Evolutionary conservation across 2,329 filamentous ascomycete genomes (phyloP).

Genomic region (Dendryphion nanum): DNA sequence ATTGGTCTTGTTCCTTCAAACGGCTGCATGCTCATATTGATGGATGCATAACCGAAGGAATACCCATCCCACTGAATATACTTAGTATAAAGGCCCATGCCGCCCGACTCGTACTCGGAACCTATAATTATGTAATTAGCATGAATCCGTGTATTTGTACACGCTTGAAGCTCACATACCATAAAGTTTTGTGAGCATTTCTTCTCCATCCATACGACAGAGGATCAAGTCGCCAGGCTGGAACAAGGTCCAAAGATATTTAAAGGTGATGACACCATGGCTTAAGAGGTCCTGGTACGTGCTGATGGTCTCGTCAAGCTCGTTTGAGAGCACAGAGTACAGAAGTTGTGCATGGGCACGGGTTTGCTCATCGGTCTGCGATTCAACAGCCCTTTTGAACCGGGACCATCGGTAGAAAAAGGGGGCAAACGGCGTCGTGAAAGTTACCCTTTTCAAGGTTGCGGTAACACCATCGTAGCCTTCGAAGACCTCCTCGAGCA

Average conservation of each 20-base stretch:
- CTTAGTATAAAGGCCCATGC: conserved; percentile 11
- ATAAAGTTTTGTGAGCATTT: too few species aligned
- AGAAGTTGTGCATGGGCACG: conserved; percentile 36
- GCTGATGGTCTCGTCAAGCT: conserved; percentile 38
- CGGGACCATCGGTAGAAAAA: conserved; percentile 37
- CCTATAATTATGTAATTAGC: too few species aligned
- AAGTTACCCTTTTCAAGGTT: conserved; percentile 28
- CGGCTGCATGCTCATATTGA: conserved; percentile 9
- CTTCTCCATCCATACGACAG: conserved; percentile 24
- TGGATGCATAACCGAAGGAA: conserved; percentile 17
- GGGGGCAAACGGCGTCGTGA: conserved; percentile 32
- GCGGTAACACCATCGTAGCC: conserved; percentile 32
- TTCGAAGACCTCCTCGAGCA: conserved; percentile 20
- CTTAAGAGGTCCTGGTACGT: conserved; percentile 29
- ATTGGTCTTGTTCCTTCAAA: conserved; percentile 20
- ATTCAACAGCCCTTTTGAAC: conserved; percentile 19
- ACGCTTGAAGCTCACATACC: too few species aligned
- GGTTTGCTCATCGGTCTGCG: conserved; percentile 21
- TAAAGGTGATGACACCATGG: conserved; percentile 36
- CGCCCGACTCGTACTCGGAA: conserved; percentile 2
- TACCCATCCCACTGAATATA: conserved; percentile 13
- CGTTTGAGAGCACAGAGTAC: conserved; percentile 30
- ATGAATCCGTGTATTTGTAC: too few species aligned
- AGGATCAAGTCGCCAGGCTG: conserved; percentile 23
- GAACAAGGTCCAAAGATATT: conserved; percentile 42